Evolutionary conservation across 2,329 filamentous ascomycete species (phyloP).

Genomic region (Sporothrix variecibatus): DNA sequence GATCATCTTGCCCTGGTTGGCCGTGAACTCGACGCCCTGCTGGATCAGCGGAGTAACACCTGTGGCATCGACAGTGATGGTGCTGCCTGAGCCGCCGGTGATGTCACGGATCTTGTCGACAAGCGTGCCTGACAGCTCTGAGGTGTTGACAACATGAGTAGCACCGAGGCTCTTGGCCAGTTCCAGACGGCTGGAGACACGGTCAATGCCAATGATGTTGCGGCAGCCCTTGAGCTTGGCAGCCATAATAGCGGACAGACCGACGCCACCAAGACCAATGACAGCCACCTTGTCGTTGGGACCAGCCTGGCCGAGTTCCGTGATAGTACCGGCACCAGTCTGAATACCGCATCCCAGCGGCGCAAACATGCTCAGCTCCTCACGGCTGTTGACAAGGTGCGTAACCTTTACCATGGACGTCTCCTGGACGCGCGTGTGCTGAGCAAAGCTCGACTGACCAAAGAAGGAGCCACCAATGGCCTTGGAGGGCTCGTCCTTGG

Average conservation of each 20-base stretch:
- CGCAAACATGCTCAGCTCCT: slow-evolving; percentile 1
- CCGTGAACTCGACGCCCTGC: not conserved
- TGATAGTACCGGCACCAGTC: not conserved
- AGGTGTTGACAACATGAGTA: not conserved
- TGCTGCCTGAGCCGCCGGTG: not conserved
- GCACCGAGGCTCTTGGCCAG: not conserved
- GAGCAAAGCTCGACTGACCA: not conserved
- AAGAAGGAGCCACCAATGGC: not conserved
- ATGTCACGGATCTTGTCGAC: not conserved
- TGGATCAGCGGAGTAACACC: not conserved
- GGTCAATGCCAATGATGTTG: not conserved
- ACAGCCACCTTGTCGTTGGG: not conserved
- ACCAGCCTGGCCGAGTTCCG: not conserved
- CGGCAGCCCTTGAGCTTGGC: not conserved
- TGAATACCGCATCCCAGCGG: not conserved
- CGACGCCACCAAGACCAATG: not conserved
- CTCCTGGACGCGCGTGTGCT: not conserved
- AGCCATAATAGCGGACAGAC: not conserved
- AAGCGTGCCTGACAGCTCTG: not conserved
- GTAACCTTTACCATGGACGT: not conserved
- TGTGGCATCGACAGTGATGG: not conserved
- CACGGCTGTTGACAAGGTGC: not conserved
- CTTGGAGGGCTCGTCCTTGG: not conserved
- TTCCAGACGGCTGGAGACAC: not conserved
- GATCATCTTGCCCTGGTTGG: slow-evolving; percentile 1